Conservation (phyloP, 805 yeast species). For the Helenozyma rhizophorensis region DNA sequence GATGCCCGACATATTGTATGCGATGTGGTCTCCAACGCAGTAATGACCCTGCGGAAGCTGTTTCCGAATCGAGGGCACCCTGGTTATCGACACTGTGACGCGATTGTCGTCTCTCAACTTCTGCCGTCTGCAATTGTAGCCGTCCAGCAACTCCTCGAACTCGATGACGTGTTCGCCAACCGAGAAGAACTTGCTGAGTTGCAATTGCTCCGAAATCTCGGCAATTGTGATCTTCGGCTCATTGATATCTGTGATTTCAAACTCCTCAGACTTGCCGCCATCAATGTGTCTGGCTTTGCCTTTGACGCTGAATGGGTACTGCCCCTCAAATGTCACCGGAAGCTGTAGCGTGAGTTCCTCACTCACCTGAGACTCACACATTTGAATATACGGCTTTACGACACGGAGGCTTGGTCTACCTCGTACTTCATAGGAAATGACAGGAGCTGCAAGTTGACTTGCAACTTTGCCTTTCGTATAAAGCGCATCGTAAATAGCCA, state of each 20-base stretch:
- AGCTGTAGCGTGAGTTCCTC: constrained; percentile 36
- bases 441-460: neutral
- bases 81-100: constrained; percentile 60
- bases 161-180: constrained; percentile 70
- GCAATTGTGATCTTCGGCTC: constrained; percentile 12
- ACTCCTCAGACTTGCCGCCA: constrained; percentile 47
- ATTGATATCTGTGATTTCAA: constrained; percentile 43
- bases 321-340: constrained; percentile 52
- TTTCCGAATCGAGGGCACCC: constrained; percentile 63
- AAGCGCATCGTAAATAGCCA: constrained; percentile 59
- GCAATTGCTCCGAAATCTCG: constrained; percentile 16
- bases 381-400: constrained; percentile 43
- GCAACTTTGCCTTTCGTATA: constrained; percentile 42
- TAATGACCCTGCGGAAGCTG: constrained; percentile 35
- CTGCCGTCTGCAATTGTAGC: constrained; percentile 60
- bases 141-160: constrained; percentile 57
- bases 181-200: constrained; percentile 40
- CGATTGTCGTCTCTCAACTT: constrained; percentile 32
- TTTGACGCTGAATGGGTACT: constrained; percentile 56
- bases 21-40: constrained; percentile 91
- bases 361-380: constrained; percentile 34
- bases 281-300: constrained; percentile 58
- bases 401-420: constrained; percentile 60
- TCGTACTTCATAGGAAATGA: constrained; percentile 42
- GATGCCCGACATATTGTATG: constrained; percentile 69